These are phyloP conservation scores for Chlorella vulgaris DNA, from an alignment of 139 green algal genomes.

Conservation along the genomic window DNA sequence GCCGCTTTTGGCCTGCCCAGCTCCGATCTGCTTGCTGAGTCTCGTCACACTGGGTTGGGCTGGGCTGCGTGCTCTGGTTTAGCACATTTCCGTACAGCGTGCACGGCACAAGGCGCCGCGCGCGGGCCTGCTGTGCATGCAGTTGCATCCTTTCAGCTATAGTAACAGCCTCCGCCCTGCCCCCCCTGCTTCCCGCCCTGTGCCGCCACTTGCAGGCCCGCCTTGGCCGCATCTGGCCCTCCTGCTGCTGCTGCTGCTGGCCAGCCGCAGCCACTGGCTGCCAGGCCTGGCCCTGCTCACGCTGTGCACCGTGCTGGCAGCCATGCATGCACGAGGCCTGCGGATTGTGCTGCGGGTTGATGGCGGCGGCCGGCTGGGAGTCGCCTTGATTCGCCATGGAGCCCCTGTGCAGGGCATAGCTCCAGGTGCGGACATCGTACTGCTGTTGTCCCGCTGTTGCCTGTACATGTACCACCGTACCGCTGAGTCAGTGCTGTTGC, in stretches of 20 bases:
- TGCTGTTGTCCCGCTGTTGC: no score
- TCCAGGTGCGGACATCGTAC: conserved; percentile 13
- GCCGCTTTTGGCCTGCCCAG: no score
- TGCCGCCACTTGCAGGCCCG: conserved; percentile 20
- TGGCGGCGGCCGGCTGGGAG: conserved; percentile 33
- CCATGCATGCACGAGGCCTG: conserved; percentile 43
- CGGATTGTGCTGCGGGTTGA: conserved; percentile 43
- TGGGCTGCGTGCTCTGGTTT: background rate
- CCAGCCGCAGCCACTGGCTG: conserved; percentile 39
- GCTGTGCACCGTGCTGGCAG: conserved; percentile 25
- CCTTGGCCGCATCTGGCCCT: conserved; percentile 50
- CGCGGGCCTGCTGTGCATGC: no score
- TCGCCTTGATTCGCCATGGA: conserved; percentile 46
- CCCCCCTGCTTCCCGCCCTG: background rate
- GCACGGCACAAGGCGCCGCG: no score
- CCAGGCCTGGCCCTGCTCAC: conserved; percentile 32
- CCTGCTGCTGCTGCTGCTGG: conserved; percentile 47
- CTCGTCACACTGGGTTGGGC: background rate
- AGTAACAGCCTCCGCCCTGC: background rate
- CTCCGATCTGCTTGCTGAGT: background rate
- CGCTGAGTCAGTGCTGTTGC: no score
- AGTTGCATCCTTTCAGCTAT: background rate
- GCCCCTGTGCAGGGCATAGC: conserved; percentile 33
- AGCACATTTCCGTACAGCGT: no score
- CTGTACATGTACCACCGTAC: no score